phyloP scores from a whole-genome alignment of 1,284 basidiomycete species.

The Ustilago hordei region DNA sequence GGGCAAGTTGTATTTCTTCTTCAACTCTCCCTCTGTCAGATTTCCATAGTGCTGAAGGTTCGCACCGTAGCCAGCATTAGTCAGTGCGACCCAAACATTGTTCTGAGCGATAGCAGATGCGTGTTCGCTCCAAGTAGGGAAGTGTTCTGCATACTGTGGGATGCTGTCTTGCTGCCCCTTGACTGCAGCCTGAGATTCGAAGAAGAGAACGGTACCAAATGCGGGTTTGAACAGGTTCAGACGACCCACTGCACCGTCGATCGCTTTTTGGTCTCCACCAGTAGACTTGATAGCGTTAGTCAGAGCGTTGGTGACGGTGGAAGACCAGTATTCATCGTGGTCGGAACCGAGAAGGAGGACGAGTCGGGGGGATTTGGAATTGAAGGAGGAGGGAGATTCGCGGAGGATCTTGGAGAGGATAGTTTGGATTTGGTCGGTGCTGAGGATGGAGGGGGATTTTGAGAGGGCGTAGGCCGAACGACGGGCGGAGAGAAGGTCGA shows the following conservation, averaged over 20 bases:
- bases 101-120: conserved; percentile 69
- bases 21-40: conserved; percentile 58
- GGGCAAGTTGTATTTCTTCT: conserved; percentile 69
- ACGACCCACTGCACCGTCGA: conserved; percentile 44
- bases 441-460: conserved; percentile 68
- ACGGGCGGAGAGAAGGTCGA: conserved; percentile 63
- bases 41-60: conserved; percentile 70
- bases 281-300: conserved; percentile 13
- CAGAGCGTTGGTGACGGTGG: conserved; percentile 65
- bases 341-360: conserved; percentile 71
- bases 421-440: conserved; percentile 69
- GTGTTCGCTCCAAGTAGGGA: conserved; percentile 67
- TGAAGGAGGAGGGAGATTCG: conserved; percentile 71
- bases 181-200: conserved; percentile 55
- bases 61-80: conserved; percentile 71
- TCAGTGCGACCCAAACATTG: conserved; percentile 72
- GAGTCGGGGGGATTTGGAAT: conserved; percentile 72
- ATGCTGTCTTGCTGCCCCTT: conserved; percentile 68
- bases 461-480: conserved; percentile 71
- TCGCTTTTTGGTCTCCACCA: conserved; percentile 44
- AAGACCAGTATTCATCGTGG: conserved; percentile 71
- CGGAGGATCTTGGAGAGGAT: conserved; percentile 71
- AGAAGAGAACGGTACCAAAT: conserved; percentile 72
- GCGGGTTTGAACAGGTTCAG: conserved; percentile 70
- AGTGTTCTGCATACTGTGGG: conserved; percentile 70